phyloP scores from a whole-genome alignment of 257 asterid genomes.

The Nicotiana benthamiana region DNA sequence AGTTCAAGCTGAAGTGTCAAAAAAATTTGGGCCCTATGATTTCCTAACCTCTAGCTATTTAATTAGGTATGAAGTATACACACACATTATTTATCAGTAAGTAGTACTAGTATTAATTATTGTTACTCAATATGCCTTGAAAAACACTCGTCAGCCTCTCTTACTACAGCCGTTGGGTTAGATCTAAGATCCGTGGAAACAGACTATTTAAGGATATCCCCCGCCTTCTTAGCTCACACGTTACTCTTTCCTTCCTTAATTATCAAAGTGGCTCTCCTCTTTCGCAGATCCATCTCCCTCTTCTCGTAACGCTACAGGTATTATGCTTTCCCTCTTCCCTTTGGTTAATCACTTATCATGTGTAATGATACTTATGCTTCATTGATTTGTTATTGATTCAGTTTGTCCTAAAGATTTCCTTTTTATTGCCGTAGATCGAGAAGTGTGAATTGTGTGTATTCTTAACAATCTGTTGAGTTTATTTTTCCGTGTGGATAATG shows the following conservation, averaged over 20 bases:
- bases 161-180: neutral
- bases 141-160: neutral
- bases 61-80: neutral
- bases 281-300: neutral
- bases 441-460: neutral
- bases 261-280: too few relatives aligned
- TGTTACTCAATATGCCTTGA: neutral
- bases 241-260: constrained; percentile 5
- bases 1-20: neutral
- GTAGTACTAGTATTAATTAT: too few relatives aligned
- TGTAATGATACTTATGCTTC: neutral
- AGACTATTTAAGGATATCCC: neutral
- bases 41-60: neutral
- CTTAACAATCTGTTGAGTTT: neutral
- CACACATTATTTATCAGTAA: too few relatives aligned
- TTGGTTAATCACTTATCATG: neutral
- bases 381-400: neutral
- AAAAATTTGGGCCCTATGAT: neutral
- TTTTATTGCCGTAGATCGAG: neutral
- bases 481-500: too few relatives aligned
- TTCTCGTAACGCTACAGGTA: neutral
- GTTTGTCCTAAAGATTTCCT: neutral
- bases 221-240: constrained; percentile 18
- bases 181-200: neutral
- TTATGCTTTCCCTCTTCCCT: too few relatives aligned